These are phyloP conservation scores for Colletotrichum shisoi DNA, from an alignment of 2,329 filamentous ascomycete species.

Conservation along the genomic window DNA sequence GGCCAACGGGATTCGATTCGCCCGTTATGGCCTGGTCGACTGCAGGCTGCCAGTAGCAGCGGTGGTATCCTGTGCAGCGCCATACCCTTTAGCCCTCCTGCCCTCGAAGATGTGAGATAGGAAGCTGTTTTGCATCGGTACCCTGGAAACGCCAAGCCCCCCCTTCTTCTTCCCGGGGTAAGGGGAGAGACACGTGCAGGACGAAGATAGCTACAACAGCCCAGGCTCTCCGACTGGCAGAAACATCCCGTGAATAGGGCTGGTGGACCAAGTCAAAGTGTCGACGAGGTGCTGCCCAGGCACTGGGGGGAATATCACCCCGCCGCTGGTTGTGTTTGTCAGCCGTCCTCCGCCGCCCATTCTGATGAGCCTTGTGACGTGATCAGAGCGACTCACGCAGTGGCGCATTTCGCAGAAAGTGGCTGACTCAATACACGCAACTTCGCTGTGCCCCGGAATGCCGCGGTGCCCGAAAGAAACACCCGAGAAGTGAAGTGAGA, in stretches of 20 bases:
- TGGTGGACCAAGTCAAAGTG: neutral
- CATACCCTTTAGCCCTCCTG: constrained; percentile 5
- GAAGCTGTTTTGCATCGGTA: constrained; percentile 11
- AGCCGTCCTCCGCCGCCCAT: constrained; percentile 20
- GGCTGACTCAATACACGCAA: constrained; percentile 28
- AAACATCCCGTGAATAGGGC: constrained; percentile 31
- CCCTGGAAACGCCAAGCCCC: constrained; percentile 21
- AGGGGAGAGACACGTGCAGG: constrained; percentile 34
- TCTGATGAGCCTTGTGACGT: neutral
- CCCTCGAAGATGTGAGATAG: constrained; percentile 13
- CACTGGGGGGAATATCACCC: constrained; percentile 9
- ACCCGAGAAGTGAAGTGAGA: neutral
- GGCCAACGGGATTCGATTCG: constrained; percentile 26
- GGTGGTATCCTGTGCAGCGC: constrained; percentile 13
- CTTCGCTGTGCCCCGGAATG: neutral
- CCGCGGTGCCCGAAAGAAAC: neutral
- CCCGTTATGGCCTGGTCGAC: constrained; percentile 3
- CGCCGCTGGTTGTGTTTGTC: constrained; percentile 8
- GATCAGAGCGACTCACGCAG: constrained; percentile 11
- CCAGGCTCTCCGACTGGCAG: constrained; percentile 30
- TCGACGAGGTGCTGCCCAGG: neutral
- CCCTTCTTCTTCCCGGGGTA: neutral
- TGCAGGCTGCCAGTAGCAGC: neutral
- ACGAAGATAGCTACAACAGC: constrained; percentile 23
- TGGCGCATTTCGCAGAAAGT: constrained; percentile 12